Base-by-base conservation (phyloP, 2,329 filamentous ascomycete species). In the Fusarium nematophilum region DNA sequence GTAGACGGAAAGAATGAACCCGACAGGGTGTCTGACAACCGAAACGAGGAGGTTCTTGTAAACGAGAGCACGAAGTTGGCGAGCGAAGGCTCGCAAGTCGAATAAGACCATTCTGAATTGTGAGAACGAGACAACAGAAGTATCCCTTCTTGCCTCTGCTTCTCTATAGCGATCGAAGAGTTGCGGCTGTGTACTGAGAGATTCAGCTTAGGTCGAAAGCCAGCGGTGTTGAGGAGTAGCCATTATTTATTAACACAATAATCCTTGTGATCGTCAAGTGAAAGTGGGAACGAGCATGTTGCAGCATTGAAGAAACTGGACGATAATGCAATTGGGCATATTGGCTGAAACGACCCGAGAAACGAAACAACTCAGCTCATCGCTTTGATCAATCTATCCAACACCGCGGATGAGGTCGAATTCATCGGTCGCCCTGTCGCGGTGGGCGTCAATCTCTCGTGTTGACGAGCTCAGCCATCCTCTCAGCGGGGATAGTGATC, bases 1-100 rank as follows among this genome's bases (percentile, higher is more conserved):
- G 18, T 68, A 70, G 18, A 61, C 58, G 25, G 59, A 64, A n/a
- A 73, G 17, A 10, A 58, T 31, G 11, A 57, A 65, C 7, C 49
- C 36, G 23, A 64, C 14, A 10, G 61, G 61, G 29, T 40, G 44
- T 29, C 55, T 49, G n/a, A 51, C 30, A 23, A 64, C 46, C 11
- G 42, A 34, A 17, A 51, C 33, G 14, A 64, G 53, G 17, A 64
- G 34, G 27, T 59, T 64, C 34, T 64, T 64, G 53, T 46, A 37
- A 18, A 46, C 23, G 18, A 64, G 51, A 5, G 57, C 60, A 33
- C 45, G 31, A 23, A 52, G 44, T 42, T 53, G 57, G 21, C 45
- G 57, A 47, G 42, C 29, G 36, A 57, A 55, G 10, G 36, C 43
- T 47, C 38, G 27, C 15, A 50, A 17, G 23, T 45, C 34, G 27